These are phyloP conservation scores for Colletotrichum godetiae DNA, from an alignment of 2,329 filamentous ascomycete species.

Conservation along the genomic window DNA sequence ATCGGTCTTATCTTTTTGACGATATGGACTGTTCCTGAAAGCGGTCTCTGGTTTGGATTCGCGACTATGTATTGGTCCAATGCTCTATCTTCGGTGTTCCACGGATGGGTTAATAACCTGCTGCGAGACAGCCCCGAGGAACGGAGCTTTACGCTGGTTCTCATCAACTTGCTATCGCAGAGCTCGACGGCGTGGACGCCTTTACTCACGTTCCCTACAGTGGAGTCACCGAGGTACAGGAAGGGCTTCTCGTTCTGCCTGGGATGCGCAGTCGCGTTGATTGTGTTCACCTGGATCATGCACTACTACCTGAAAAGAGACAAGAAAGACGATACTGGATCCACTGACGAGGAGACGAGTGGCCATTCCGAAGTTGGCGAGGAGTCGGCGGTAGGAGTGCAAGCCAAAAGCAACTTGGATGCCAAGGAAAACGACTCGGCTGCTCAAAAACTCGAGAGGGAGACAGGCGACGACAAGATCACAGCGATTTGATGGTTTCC, in stretches of 20 bases:
- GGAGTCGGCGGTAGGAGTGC: background rate
- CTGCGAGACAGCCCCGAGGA: conserved; percentile 15
- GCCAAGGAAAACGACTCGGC: background rate
- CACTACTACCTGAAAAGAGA: conserved; percentile 24
- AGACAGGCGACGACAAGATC: background rate
- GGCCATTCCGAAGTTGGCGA: background rate
- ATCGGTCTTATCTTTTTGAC: conserved; percentile 52
- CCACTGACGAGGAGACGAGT: background rate
- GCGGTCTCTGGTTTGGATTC: conserved; percentile 64
- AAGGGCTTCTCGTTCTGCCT: conserved; percentile 56
- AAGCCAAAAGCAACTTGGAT: background rate
- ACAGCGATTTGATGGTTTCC: background rate
- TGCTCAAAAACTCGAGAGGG: background rate
- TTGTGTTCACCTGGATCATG: conserved; percentile 22
- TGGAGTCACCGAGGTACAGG: conserved; percentile 53
- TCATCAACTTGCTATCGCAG: conserved; percentile 57
- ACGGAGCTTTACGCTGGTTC: conserved; percentile 15
- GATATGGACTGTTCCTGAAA: conserved; percentile 67
- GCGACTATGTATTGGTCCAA: conserved; percentile 44
- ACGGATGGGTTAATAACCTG: conserved; percentile 23
- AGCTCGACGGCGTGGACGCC: conserved; percentile 66
- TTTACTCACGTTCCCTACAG: conserved; percentile 59
- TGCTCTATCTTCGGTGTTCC: conserved; percentile 10
- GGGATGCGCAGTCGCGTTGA: conserved; percentile 16
- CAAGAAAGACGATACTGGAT: background rate